Base-by-base conservation (phyloP, 306 rosid species). In the Begonia loranthoides region DNA sequence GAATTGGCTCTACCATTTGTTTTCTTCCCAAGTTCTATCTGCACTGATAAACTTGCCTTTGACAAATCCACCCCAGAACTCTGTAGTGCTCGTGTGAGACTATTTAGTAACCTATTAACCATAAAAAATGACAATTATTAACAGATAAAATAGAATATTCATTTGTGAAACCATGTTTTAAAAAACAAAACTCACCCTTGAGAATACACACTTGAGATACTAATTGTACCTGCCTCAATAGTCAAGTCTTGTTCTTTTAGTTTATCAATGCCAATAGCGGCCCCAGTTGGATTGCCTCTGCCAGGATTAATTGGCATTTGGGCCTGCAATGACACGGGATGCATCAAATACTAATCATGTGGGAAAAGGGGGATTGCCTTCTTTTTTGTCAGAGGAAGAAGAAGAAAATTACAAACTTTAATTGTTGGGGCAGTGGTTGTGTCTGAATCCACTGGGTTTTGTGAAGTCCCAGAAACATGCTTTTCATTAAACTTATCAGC, bases 51-150 rank as follows among this genome's bases (percentile, higher is more conserved):
- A 62, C 81, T 83, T 60, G 99, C 94, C 68, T 81, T 87, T 58
- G 96, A 80, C 78, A 92, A 75, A 76, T 92, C 99, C 73, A 92
- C 96, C 40, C 99, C 99, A 34, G 99, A 87, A 68, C 60, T 76
- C 68, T 87, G 90, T 58, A 92, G 77, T 48, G 99, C 93, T 47
- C 79, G 93, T 40, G 99, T 83, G 68, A 92, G 85, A 52, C 85
- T 71, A 69, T 74, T 79, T 68, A 92, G 56, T 70, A 92, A 76
- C 79, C 99, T 92, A 83, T 50, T 51, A 64, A 69, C 59, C 6
- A 14, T 52, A 52, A 28, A 7, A 5, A 28, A 28, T 8, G 9
- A 28, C 36, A 28, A 28, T 28, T 28, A 28, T 28, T 1, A 28
- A 28, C 9, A 28, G 36, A 28, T 1, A 1, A 7, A 28, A 4